Evolutionary conservation across 1,139 yeast genomes (phyloP).

Genomic region (Protomyces pachydermus): DNA sequence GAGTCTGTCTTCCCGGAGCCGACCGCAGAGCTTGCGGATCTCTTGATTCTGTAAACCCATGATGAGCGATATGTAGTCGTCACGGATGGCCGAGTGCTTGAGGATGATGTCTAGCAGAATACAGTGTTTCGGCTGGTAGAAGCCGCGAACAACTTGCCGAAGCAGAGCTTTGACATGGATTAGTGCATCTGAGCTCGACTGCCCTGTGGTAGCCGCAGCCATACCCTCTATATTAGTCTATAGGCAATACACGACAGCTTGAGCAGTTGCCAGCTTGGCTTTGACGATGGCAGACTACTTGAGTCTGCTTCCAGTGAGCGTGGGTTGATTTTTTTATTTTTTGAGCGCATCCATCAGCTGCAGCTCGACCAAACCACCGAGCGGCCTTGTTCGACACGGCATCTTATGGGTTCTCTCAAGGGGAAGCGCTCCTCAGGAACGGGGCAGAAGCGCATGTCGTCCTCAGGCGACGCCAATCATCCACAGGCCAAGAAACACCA

Average conservation of each 20-base stretch:
- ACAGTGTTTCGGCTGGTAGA: conserved; percentile 78
- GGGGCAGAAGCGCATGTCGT: too few species aligned
- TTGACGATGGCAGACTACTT: too few species aligned
- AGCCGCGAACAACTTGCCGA: conserved; percentile 73
- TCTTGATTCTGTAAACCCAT: conserved; percentile 54
- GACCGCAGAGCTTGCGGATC: conserved; percentile 72
- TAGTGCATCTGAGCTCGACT: conserved; percentile 33
- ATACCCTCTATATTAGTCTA: neutral
- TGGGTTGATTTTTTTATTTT: too few species aligned
- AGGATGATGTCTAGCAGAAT: conserved; percentile 84
- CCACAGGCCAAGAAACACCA: neutral
- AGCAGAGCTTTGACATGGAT: conserved; percentile 42
- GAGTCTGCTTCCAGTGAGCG: too few species aligned
- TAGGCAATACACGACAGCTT: too few species aligned
- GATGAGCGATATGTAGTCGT: conserved; percentile 12
- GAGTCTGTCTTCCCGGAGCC: conserved; percentile 76
- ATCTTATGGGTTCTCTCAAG: too few species aligned
- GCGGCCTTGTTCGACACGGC: too few species aligned
- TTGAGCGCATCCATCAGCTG: too few species aligned
- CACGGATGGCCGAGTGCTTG: conserved; percentile 62
- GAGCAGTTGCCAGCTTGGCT: too few species aligned
- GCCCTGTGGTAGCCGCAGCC: neutral
- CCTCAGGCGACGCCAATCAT: too few species aligned
- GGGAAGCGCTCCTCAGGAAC: too few species aligned
- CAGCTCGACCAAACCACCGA: too few species aligned